Percentiles rank a stretch among this genome's conserved stretches.
Evolutionary conservation across 495 filamentous ascomycete species (phyloP).

Genomic region (Neurospora hispaniola): DNA sequence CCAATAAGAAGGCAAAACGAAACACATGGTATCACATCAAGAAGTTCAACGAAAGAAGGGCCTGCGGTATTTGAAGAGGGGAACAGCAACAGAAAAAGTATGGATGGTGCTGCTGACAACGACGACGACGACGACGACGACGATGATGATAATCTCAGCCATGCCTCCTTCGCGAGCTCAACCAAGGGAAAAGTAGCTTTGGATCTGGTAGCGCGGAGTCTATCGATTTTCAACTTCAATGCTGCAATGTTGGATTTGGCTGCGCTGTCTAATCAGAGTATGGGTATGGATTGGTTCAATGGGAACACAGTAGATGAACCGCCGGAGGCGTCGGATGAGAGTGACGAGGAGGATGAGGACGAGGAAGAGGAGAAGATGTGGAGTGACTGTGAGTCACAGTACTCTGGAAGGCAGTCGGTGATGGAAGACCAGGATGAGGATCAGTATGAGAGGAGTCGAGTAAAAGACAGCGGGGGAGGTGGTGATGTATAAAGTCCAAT

Average conservation of each 20-base stretch:
- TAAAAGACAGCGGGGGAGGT: background rate
- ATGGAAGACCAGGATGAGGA: background rate
- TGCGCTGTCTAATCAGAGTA: background rate
- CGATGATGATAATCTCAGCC: background rate
- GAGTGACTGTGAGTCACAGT: background rate
- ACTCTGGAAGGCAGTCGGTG: background rate
- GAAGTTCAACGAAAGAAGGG: no score
- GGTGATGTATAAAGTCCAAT: background rate
- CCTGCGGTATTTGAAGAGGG: background rate
- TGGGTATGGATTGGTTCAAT: background rate
- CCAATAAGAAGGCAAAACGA: no score
- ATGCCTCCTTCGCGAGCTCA: background rate
- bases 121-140: background rate
- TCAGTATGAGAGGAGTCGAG: background rate
- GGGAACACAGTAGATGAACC: background rate
- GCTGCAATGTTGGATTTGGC: background rate
- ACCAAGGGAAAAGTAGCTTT: background rate
- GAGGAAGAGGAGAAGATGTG: background rate
- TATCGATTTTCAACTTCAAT: background rate
- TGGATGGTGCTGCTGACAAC: no score
- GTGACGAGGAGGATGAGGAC: background rate
- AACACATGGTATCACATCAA: no score
- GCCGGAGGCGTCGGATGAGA: background rate
- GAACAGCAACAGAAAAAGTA: background rate
- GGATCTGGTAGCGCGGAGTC: background rate